Base-by-base conservation (phyloP, 768 basidiomycete species). In the Suillus subaureus region DNA sequence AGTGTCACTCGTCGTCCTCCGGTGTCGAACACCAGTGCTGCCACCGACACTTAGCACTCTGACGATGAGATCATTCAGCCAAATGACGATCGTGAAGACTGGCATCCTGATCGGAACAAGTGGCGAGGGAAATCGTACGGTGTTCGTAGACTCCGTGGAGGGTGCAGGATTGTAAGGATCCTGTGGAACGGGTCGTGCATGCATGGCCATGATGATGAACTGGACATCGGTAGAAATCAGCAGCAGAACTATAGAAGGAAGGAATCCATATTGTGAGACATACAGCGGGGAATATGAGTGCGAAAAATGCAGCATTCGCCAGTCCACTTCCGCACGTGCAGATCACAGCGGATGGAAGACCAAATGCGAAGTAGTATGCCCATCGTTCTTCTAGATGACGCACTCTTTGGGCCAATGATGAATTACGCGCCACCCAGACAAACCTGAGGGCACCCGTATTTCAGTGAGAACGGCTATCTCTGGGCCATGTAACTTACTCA, bases 311-410 rank as follows among this genome's bases (percentile, higher is more conserved):
- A n/a, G 87, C 91, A 70, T 91, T 95, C 15, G 92, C 91, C 43
- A 94, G 84, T 49, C 86, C 84, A 66, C 86, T 87, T 61, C 89
- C 90, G 82, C 86, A 88, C 64, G 84, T 88, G 73, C 93, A 94
- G 23, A 94, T 77, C 0, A 82, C 83, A 1, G 93, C 87, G 4
- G 89, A 82, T 33, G 93, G 91, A 5, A 94, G 76, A 84, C 94
- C 94, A 68, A 94, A 96, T 6, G 90, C 90, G 65, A 94, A 83
- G 72, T 89, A 93, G 77, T 96, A 96, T 2, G 90, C 85, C 94
- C 94, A 96, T 49, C 93, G 85, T 76, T 94, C 92, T 77, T 96
- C 94, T 23, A 95, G 79, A 73, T 91, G 85, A 57, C 88, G 79
- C 55, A 94, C 85, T 63, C 93, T 81, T 16, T 84, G 79, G 2